Evolutionary conservation across 179 eudicot species (phyloP).

Genomic region (Gypsophila paniculata): DNA sequence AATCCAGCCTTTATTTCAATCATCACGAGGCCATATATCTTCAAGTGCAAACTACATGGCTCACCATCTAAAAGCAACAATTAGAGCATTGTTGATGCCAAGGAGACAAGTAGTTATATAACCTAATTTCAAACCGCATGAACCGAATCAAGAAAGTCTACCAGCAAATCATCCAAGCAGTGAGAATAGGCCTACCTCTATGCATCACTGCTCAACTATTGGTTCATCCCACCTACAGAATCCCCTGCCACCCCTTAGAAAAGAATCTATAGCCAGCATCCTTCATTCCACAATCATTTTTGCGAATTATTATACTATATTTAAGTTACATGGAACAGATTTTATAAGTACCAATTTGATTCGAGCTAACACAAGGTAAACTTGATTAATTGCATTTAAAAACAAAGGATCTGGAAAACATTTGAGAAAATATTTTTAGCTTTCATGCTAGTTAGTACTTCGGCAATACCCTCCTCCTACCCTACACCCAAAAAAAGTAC

Average conservation of each 20-base stretch:
- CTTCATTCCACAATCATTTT: neutral
- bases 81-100: neutral
- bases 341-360: neutral
- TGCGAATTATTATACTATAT: neutral
- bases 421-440: conserved; percentile 1
- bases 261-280: too few relatives aligned
- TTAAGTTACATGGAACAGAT: neutral
- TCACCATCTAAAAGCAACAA: neutral
- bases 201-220: too few relatives aligned
- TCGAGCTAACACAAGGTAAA: neutral
- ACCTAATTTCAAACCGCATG: neutral
- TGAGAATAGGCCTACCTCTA: conserved; percentile 8
- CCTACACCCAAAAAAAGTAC: neutral
- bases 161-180: neutral
- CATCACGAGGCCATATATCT: conserved; percentile 5
- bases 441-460: neutral
- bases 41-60: neutral
- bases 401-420: conserved; percentile 13
- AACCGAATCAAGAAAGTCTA: neutral
- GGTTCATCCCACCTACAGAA: too few relatives aligned
- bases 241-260: too few relatives aligned
- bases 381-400: neutral
- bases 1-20: neutral
- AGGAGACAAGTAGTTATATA: too few relatives aligned
- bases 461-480: neutral